A percentile compares a stretch with the other conserved stretches of the same genome.
phyloP scores from a whole-genome alignment of 1,284 basidiomycete genomes.

The Amylostereum areolatum region DNA sequence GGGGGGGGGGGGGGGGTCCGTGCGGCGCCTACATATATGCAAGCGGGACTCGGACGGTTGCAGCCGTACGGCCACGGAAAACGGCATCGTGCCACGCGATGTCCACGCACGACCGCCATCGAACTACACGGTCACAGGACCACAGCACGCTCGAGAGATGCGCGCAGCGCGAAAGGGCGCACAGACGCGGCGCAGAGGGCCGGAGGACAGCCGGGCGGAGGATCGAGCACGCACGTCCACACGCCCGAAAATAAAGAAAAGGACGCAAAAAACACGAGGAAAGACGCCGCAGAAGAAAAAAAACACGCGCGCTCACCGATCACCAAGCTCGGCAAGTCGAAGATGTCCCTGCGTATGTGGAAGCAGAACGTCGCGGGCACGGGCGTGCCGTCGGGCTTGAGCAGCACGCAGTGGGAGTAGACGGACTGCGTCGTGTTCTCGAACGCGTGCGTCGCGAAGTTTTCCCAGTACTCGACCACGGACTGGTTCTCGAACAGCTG shows the following conservation, averaged over 20 bases:
- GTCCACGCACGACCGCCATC: no score
- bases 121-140: not conserved
- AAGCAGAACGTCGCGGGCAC: slow-evolving; percentile 90
- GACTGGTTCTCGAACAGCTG: slow-evolving; percentile 87
- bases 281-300: no score
- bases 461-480: slow-evolving; percentile 93
- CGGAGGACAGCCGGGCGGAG: not conserved
- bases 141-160: not conserved
- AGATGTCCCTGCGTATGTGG: slow-evolving; percentile 86
- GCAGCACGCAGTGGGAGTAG: slow-evolving; percentile 83
- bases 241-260: no score
- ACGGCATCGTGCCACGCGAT: no score
- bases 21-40: no score
- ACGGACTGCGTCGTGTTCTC: slow-evolving; percentile 95
- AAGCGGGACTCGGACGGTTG: no score
- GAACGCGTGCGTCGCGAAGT: slow-evolving; percentile 91
- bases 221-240: no score
- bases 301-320: slow-evolving; percentile 53
- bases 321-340: slow-evolving; percentile 81
- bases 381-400: slow-evolving; percentile 77
- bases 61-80: no score
- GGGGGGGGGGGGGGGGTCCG: not conserved
- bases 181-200: not conserved
- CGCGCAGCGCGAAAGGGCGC: slow-evolving; percentile 5
- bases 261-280: not conserved